phyloP scores from a whole-genome alignment of 306 rosid genomes.

The Trifolium pratense region DNA sequence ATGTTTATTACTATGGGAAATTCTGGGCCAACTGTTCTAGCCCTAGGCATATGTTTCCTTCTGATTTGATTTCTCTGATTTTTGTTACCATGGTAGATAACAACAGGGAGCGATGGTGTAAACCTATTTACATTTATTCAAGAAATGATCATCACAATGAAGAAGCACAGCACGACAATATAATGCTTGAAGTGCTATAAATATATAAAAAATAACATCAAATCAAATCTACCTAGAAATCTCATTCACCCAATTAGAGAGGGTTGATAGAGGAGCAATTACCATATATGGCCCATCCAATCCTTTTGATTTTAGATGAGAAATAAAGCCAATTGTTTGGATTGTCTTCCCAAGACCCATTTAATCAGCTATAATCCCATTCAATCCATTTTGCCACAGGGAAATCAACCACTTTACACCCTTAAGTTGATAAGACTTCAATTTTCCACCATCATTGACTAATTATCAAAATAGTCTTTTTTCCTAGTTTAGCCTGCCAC shows the following conservation, averaged over 20 bases:
- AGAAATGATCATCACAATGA: conserved; percentile 6
- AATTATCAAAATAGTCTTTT: no score
- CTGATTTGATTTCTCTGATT: conserved; percentile 75
- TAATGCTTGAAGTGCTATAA: conserved; percentile 17
- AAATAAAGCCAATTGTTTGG: conserved; percentile 89
- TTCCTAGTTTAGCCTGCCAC: no score
- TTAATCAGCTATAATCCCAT: conserved; percentile 99
- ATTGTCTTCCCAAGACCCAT: conserved; percentile 99
- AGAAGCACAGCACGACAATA: conserved; percentile 17
- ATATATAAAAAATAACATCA: not conserved
- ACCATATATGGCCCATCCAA: conserved; percentile 90
- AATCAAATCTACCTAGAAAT: conserved; percentile 74
- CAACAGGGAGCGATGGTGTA: conserved; percentile 65
- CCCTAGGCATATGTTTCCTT: conserved; percentile 83
- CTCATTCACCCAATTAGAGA: conserved; percentile 91
- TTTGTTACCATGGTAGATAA: conserved; percentile 84
- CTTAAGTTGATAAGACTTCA: conserved; percentile 87
- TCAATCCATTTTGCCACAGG: conserved; percentile 98
- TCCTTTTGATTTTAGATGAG: conserved; percentile 87
- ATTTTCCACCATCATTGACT: conserved; percentile 80
- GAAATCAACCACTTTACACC: conserved; percentile 98
- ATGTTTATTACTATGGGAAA: conserved; percentile 88
- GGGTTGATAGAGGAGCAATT: conserved; percentile 94
- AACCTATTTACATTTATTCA: conserved; percentile 57
- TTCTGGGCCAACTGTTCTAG: conserved; percentile 66